Evolutionary conservation across 495 filamentous ascomycete genomes (phyloP).

Genomic region (Trichoderma gamsii): DNA sequence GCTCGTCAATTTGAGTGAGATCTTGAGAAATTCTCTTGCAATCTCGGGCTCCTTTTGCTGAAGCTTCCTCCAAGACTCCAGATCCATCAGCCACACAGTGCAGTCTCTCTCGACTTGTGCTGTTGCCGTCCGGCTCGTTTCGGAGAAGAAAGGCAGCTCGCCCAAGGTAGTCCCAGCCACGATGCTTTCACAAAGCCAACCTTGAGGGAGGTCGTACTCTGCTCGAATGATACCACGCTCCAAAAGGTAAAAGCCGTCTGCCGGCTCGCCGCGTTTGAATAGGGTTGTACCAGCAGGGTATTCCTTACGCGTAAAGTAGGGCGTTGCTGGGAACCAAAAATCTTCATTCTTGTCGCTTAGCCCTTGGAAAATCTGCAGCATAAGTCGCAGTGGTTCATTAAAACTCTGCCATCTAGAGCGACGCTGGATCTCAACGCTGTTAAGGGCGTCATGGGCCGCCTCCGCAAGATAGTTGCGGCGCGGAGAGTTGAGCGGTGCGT

Average conservation of each 20-base stretch:
- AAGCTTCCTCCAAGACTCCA: slow-evolving; percentile 61
- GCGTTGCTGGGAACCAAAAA: slow-evolving; percentile 79
- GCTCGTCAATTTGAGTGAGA: slow-evolving; percentile 79
- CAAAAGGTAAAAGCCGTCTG: slow-evolving; percentile 82
- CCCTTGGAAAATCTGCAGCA: slow-evolving; percentile 87
- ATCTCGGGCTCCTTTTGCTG: slow-evolving; percentile 65
- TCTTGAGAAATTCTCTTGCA: slow-evolving; percentile 74
- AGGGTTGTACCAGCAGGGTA: slow-evolving; percentile 64
- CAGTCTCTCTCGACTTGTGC: slow-evolving; percentile 75
- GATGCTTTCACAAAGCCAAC: slow-evolving; percentile 81
- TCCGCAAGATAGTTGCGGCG: slow-evolving; percentile 69
- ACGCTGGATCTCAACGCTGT: slow-evolving; percentile 43
- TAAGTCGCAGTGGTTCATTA: slow-evolving; percentile 80
- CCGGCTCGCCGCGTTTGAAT: slow-evolving; percentile 63
- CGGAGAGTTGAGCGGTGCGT: slow-evolving; percentile 65
- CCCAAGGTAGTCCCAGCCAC: slow-evolving; percentile 93
- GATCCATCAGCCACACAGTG: slow-evolving; percentile 73
- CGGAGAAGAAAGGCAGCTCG: slow-evolving; percentile 91
- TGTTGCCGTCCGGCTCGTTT: slow-evolving; percentile 79
- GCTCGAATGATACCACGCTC: slow-evolving; percentile 82
- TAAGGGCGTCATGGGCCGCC: slow-evolving; percentile 67
- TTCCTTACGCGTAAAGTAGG: slow-evolving; percentile 63
- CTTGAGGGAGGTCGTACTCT: slow-evolving; percentile 86
- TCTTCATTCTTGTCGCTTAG: slow-evolving; percentile 80
- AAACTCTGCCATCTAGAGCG: slow-evolving; percentile 68